These are phyloP conservation scores for Aphanomyces stellatus DNA, from an alignment of 352 stramenopile genomes.

Conservation along the genomic window DNA sequence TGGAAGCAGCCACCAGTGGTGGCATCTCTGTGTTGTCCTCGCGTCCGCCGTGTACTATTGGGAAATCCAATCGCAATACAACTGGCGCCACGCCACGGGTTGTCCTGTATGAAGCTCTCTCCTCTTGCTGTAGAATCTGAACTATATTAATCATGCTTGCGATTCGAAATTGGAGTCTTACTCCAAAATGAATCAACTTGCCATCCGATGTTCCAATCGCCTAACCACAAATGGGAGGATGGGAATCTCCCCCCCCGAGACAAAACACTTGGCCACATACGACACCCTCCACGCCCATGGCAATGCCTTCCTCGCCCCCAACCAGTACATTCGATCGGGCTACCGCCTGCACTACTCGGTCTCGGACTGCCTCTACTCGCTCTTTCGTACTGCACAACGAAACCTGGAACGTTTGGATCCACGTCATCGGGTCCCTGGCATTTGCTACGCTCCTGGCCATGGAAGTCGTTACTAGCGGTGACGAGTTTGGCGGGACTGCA, in stretches of 20 bases:
- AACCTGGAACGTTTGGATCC: conserved; percentile 81
- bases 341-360: conserved; percentile 78
- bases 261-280: conserved; percentile 26
- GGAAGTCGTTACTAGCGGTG: not conserved
- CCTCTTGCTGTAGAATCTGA: too few species aligned
- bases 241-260: too few species aligned
- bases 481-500: conserved; percentile 27
- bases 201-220: too few species aligned
- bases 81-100: too few species aligned
- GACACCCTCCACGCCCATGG: conserved; percentile 66
- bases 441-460: conserved; percentile 62
- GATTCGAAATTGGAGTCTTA: too few species aligned
- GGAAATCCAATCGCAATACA: too few species aligned
- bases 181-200: too few species aligned
- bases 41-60: conserved; percentile 74
- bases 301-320: conserved; percentile 73
- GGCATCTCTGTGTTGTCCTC: conserved; percentile 79
- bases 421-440: conserved; percentile 75
- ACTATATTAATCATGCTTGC: too few species aligned
- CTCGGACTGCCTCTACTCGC: conserved; percentile 60
- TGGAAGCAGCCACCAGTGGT: conserved; percentile 82
- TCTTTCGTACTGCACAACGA: conserved; percentile 85
- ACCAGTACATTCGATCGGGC: conserved; percentile 78
- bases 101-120: too few species aligned
- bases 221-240: too few species aligned